Conservation (phyloP, 2,329 filamentous ascomycete genomes). For the Lasiodiplodia hormozganensis region DNA sequence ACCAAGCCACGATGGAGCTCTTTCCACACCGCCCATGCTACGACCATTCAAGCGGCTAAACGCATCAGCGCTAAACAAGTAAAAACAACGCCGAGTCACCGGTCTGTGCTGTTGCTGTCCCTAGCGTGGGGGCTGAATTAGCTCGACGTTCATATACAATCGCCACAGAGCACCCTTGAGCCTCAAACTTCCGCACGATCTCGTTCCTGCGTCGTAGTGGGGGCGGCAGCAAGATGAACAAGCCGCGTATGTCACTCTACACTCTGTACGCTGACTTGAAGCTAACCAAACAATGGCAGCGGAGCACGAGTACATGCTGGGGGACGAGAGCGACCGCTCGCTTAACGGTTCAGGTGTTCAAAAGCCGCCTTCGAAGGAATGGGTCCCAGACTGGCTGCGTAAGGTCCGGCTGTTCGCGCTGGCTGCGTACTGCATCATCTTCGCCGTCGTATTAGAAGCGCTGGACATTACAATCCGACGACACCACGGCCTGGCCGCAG, state of each 20-base stretch:
- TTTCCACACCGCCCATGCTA: background rate
- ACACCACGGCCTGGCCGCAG: slow-evolving; percentile 5
- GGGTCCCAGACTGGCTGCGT: slow-evolving; percentile 22
- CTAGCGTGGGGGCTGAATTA: slow-evolving; percentile 9
- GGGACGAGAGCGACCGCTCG: background rate
- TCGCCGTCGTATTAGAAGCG: background rate
- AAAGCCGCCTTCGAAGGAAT: background rate
- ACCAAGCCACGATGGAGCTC: background rate
- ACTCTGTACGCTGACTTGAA: no score
- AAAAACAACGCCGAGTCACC: background rate
- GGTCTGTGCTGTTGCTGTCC: background rate
- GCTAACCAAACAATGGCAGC: background rate
- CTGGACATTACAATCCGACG: background rate
- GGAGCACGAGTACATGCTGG: slow-evolving; percentile 28
- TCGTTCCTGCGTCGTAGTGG: background rate
- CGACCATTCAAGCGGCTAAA: background rate
- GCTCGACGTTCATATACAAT: background rate
- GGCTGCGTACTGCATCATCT: slow-evolving; percentile 20
- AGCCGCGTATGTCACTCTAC: background rate
- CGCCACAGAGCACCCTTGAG: background rate
- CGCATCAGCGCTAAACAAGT: slow-evolving; percentile 2
- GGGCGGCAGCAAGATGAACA: background rate
- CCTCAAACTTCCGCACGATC: background rate
- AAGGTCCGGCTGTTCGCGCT: slow-evolving; percentile 5
- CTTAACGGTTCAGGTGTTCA: background rate